Evolutionary conservation across 257 asterid genomes (phyloP).

Genomic region (Solanum commersonii): DNA sequence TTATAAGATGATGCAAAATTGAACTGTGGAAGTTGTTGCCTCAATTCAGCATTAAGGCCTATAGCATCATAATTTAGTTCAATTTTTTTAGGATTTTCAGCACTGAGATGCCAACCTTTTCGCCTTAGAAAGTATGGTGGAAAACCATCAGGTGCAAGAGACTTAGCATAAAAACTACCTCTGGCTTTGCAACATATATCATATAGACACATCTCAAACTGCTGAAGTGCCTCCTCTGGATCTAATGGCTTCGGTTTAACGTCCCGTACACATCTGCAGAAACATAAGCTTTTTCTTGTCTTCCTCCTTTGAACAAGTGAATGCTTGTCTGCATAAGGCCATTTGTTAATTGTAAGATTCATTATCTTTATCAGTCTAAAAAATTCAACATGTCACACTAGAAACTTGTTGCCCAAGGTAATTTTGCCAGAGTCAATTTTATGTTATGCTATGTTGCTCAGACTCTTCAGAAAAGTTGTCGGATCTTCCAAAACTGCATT

Average conservation of each 20-base stretch:
- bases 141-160: conserved; percentile 26
- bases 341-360: background rate
- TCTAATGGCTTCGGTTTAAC: conserved; percentile 43
- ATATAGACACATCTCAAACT: conserved; percentile 15
- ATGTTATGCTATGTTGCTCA: background rate
- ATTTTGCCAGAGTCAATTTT: background rate
- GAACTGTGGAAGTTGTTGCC: conserved; percentile 1
- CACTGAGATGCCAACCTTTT: background rate
- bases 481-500: background rate
- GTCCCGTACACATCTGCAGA: conserved; percentile 36
- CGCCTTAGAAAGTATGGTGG: conserved; percentile 28
- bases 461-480: background rate
- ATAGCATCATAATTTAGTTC: background rate
- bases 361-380: background rate
- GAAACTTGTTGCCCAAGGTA: background rate
- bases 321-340: conserved; percentile 34
- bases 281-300: conserved; percentile 35
- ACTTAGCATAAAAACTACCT: conserved; percentile 15
- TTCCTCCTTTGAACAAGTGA: conserved; percentile 52
- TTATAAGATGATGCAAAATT: background rate
- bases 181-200: background rate
- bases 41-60: background rate
- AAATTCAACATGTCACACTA: background rate
- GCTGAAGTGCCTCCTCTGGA: conserved; percentile 36
- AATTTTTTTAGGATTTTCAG: background rate